A percentile compares a stretch with the other conserved stretches of the same genome.
Evolutionary conservation across 1,139 yeast genomes (phyloP).

Genomic region (Kodamaea suecica): DNA sequence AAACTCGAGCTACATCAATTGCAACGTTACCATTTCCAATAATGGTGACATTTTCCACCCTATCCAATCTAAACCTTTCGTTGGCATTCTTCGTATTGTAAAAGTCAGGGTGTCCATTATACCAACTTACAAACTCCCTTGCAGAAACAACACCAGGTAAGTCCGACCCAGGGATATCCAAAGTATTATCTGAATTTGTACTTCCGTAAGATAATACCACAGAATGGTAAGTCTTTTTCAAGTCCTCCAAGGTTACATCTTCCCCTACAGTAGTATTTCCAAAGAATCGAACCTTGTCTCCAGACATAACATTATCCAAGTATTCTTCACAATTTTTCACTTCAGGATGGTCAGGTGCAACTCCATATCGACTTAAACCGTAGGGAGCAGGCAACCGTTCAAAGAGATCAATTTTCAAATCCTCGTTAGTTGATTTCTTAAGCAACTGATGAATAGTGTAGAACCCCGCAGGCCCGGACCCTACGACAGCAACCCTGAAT

Average conservation of each 20-base stretch:
- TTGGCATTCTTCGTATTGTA: slow-evolving; percentile 1
- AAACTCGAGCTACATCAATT: slow-evolving; percentile 78
- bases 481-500: slow-evolving; percentile 63
- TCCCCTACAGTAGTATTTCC: slow-evolving; percentile 72
- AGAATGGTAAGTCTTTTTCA: slow-evolving; percentile 61
- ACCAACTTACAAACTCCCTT: slow-evolving; percentile 91
- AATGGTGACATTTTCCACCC: slow-evolving; percentile 65
- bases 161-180: slow-evolving; percentile 60
- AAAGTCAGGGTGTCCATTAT: slow-evolving; percentile 75
- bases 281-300: slow-evolving; percentile 52
- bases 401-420: slow-evolving; percentile 59
- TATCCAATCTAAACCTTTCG: slow-evolving; percentile 41
- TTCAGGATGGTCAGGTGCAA: slow-evolving; percentile 99
- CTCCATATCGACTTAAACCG: slow-evolving; percentile 90
- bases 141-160: slow-evolving; percentile 75
- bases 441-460: slow-evolving; percentile 80
- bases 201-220: slow-evolving; percentile 86
- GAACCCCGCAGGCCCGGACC: slow-evolving; percentile 97
- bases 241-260: slow-evolving; percentile 49
- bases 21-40: slow-evolving; percentile 99
- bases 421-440: slow-evolving; percentile 41
- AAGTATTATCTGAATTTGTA: slow-evolving; percentile 50
- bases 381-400: slow-evolving; percentile 87
- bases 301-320: slow-evolving; percentile 57
- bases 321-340: slow-evolving; percentile 88